These are phyloP conservation scores for Ascodesmis nigricans DNA, from an alignment of 495 filamentous ascomycete genomes.

Conservation along the genomic window DNA sequence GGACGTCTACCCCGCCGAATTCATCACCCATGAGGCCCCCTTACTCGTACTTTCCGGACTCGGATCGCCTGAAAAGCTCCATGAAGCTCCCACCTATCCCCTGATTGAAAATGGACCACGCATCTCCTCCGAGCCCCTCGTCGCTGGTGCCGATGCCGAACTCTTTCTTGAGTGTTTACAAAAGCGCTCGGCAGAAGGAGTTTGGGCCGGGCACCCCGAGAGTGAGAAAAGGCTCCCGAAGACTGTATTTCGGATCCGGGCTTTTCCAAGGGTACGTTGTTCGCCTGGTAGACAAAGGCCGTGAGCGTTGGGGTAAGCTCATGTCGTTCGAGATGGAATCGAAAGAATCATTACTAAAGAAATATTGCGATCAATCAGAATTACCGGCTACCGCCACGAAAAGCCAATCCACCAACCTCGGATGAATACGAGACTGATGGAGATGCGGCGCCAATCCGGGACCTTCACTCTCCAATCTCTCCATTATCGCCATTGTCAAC, in stretches of 20 bases:
- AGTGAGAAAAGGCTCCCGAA: conserved; percentile 12
- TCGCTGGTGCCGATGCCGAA: conserved; percentile 41
- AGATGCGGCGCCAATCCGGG: conserved; percentile 25
- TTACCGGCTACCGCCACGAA: conserved; percentile 38
- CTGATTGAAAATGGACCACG: conserved; percentile 36
- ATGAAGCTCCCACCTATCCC: conserved; percentile 24
- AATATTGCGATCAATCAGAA: conserved; percentile 23
- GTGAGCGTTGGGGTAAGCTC: too few relatives aligned
- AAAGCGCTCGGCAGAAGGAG: conserved; percentile 38
- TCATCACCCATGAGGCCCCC: conserved; percentile 62
- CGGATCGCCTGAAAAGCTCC: conserved; percentile 22
- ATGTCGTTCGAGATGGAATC: too few relatives aligned
- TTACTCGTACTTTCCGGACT: conserved; percentile 61
- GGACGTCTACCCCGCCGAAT: conserved; percentile 70
- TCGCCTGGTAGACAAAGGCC: background rate
- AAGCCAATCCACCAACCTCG: conserved; percentile 36
- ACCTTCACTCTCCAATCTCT: conserved; percentile 71
- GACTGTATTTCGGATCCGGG: conserved; percentile 39
- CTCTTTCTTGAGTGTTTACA: conserved; percentile 46
- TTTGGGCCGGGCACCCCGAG: conserved; percentile 11
- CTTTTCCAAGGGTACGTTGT: conserved; percentile 47
- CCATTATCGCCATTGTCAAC: conserved; percentile 59
- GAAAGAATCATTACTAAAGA: too few relatives aligned
- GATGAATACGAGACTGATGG: too few relatives aligned
- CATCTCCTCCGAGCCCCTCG: conserved; percentile 42